Evolutionary conservation across 345 rosid species (phyloP).

Genomic region (Orychophragmus violaceus): DNA sequence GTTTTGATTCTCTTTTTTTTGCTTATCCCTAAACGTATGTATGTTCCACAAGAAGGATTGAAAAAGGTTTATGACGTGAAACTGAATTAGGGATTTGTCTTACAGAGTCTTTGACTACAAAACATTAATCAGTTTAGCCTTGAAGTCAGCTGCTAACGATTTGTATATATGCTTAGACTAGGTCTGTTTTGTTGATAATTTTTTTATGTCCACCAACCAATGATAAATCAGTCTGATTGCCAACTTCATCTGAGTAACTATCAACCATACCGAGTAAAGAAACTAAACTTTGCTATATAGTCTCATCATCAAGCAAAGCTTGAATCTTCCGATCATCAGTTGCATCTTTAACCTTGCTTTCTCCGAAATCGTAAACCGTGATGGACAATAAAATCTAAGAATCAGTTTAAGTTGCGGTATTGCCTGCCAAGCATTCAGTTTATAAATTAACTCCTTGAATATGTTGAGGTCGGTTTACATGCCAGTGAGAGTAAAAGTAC

Average conservation of each 20-base stretch:
- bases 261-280: constrained; percentile 38
- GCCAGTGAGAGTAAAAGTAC: constrained; percentile 37
- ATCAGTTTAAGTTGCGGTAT: constrained; percentile 42
- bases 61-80: too few relatives aligned
- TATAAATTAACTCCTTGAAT: constrained; percentile 18
- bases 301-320: constrained; percentile 40
- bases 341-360: constrained; percentile 29
- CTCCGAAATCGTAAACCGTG: constrained; percentile 20
- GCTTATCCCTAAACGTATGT: too few relatives aligned
- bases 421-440: constrained; percentile 44
- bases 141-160: too few relatives aligned
- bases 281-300: constrained; percentile 37
- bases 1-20: too few relatives aligned
- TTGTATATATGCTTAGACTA: too few relatives aligned
- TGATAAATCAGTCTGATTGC: constrained; percentile 27
- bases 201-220: constrained; percentile 25
- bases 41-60: too few relatives aligned
- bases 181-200: constrained; percentile 8
- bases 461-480: background rate
- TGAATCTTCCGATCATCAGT: constrained; percentile 36
- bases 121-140: too few relatives aligned
- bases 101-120: too few relatives aligned
- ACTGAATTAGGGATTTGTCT: too few relatives aligned
- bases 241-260: constrained; percentile 40
- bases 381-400: constrained; percentile 60